Conservation (phyloP, 345 rosid species). For the Nephelium lappaceum region DNA sequence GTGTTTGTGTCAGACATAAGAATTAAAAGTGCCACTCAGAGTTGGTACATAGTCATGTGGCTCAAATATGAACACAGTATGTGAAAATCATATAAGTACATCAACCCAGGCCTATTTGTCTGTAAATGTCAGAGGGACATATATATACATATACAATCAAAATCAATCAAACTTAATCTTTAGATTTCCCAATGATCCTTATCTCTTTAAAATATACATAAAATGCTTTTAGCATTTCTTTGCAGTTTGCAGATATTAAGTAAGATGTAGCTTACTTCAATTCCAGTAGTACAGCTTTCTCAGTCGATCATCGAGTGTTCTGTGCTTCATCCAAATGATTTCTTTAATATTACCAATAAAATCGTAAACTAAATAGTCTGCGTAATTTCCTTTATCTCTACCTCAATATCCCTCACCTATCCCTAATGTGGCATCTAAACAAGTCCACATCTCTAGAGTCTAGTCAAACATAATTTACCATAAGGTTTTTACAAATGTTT, state of each 20-base stretch:
- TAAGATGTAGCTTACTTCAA: not conserved
- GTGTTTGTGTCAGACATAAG: not conserved
- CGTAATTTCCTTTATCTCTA: not conserved
- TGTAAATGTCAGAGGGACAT: not conserved
- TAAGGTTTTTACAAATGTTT: not conserved
- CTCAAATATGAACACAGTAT: not conserved
- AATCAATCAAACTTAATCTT: not conserved
- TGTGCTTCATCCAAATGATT: not conserved
- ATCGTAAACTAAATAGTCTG: not conserved
- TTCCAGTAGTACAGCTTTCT: not conserved
- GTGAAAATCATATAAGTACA: not conserved
- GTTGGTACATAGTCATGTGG: not conserved
- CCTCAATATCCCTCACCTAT: not conserved
- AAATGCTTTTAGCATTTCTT: not conserved
- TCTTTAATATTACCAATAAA: not conserved
- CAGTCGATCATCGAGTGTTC: not conserved
- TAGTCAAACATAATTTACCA: not conserved
- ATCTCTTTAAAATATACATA: not conserved
- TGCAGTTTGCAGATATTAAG: not conserved
- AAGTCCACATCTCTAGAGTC: not conserved
- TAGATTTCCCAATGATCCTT: not conserved
- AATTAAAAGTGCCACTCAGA: not conserved
- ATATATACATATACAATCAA: not conserved
- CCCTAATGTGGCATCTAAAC: slow-evolving; percentile 4
- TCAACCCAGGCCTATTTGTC: not conserved